Base-by-base conservation (phyloP, 257 asterid genomes). In the Ligustrum vulgare region DNA sequence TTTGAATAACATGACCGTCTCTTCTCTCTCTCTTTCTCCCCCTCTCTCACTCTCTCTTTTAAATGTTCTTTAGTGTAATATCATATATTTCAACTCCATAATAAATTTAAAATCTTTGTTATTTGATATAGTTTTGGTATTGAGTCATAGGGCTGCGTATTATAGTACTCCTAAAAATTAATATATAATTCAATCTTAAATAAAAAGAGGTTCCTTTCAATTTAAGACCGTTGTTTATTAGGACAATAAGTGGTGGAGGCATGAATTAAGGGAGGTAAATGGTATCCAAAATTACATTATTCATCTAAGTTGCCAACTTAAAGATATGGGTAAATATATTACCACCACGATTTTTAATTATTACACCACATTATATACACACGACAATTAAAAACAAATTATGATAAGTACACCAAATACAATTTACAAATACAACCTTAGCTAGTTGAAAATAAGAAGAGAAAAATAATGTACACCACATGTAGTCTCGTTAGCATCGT, bases 1-100 rank as follows among this genome's bases (percentile, higher is more conserved):
- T 91, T 64, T 76, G 85, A 72, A 60, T 37, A 37, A 37, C 43
- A 37, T 51, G 25, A 67, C 74, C 37, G 8, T 16, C 22, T 31
- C 32, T 12, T 47, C 47, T 72, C 32, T 65, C 25, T 77, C 67
- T 72, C 23, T n/a, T n/a, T n/a, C n/a, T n/a, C n/a, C n/a, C n/a
- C n/a, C n/a, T n/a, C n/a, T n/a, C n/a, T n/a, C n/a, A n/a, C n/a
- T 16, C 28, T 62, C 15, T 39, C 73, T 16, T 77, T 72, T 8
- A 28, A 18, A 71, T 36, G 54, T 3, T 20, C 34, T 16, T 15
- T 56, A n/a, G 16, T 69, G 41, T 63, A 22, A n/a, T 22, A 23
- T 58, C 35, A 23, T 11, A 22, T 76, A 47, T 35, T 25, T 37
- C 36, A 23, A 64, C 63, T 35, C 25, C 9, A 68, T 33, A 56